Evolutionary conservation across 176 grass and related monocot genomes (phyloP), one percentile per base, ranked within the genome.

Genomic region (Aegilops bicornis): DNA sequence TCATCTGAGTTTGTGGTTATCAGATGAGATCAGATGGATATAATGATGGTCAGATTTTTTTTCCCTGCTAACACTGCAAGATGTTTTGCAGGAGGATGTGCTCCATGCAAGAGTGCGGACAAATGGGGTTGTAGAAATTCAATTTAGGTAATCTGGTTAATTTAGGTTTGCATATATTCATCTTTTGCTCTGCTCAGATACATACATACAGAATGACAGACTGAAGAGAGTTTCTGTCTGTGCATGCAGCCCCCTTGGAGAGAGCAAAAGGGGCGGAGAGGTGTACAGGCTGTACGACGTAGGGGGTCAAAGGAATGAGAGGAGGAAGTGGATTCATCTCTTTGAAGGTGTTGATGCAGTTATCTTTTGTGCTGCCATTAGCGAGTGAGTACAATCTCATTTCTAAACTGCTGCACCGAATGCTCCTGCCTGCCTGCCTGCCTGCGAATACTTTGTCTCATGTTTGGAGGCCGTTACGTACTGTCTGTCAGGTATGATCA

Each of bases 31-130:
- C 20, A 69, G 31, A 52, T 67, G 79, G 17, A 22, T 87, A 62
- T 45, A 33, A 86, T 47, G 14, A 77, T 64, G 16, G 35, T 48
- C 40, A 82, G 54, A 74, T 76, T 39, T 76, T 54, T 39, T 14
- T 42, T 4, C 42, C 3, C 43, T 45, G 43, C 45, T 78, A 45
- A 19, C 19, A 5, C 30, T 29, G 48, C 42, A 72, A 36, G 30
- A 73, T 27, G 63, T 52, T 86, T 86, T 82, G 78, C 85, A 98
- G 96, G 96, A 96, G 63, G 96, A 98, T 82, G 96, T 98, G 65
- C 91, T 98, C 82, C 85, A 96, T 91, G 96, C 96, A 61, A 95
- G 96, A 94, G 93, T 98, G 72, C 84, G 92, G 52, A 98, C 96
- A 75, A 91, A 91, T 81, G 92, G 97, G 40, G 88, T 98, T 63